Percentiles rank a stretch among this genome's conserved stretches.
Conservation (phyloP, 441 rosid species). For the Erodium trifolium region DNA sequence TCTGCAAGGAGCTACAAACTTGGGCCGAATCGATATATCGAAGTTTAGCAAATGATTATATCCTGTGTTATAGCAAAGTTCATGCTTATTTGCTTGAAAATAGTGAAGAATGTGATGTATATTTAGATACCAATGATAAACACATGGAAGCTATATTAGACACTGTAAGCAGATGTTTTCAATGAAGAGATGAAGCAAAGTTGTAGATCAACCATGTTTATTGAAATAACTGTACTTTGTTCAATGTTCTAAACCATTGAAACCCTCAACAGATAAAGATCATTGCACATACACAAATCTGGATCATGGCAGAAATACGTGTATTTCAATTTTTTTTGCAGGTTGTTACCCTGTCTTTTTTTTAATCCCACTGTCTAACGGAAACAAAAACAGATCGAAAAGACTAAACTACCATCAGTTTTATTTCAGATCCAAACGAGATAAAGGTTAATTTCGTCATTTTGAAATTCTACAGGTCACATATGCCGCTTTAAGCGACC, state of each 20-base stretch:
- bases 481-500: too few species aligned
- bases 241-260: neutral
- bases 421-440: too few species aligned
- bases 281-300: neutral
- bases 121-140: neutral
- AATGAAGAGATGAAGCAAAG: conserved; percentile 2
- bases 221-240: neutral
- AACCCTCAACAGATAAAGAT: neutral
- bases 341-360: too few species aligned
- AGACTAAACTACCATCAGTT: too few species aligned
- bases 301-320: too few species aligned
- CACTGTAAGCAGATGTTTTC: neutral
- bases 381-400: too few species aligned
- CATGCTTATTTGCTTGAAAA: neutral
- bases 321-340: too few species aligned
- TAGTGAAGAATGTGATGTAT: neutral
- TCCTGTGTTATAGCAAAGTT: neutral
- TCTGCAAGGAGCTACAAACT: conserved; percentile 53
- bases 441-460: too few species aligned
- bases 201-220: neutral
- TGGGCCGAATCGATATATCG: neutral
- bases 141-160: neutral
- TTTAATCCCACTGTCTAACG: too few species aligned
- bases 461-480: too few species aligned
- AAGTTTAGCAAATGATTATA: neutral